Base-by-base conservation (phyloP, 2,329 filamentous ascomycete genomes). In the Shiraia bambusicola region DNA sequence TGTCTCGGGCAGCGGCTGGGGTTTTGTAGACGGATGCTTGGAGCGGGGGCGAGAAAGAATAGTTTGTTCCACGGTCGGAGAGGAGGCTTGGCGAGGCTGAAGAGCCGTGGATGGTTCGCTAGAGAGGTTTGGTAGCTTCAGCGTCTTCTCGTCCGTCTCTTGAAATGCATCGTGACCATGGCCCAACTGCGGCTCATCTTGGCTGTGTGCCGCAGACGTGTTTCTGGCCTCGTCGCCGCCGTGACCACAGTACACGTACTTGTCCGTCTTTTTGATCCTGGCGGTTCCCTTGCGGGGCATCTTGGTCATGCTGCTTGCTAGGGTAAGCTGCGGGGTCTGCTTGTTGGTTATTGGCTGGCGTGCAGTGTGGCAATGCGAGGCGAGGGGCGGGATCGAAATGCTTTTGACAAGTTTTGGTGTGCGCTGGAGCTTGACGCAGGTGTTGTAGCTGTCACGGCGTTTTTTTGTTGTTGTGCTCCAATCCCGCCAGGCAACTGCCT, bases 201-300 rank as follows among this genome's bases (percentile, higher is more conserved):
- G 14, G 28, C 29, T 40, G 9, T 25, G 13, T 2, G 15, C 4
- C 3, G 10, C 32, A 12, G 24, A 14, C 7, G 24, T 13, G 7
- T 35, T 34, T 16, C 30, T 37, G 28, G 27, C 14, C n/a, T 40
- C 40, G 2, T 57, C 42, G 32, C 41, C 19, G 26, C 48, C 42
- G 1, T 47, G 49, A 13, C 47, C 37, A 25, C 56, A 17, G 12
- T 33, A 48, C 6, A 47, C 38, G 27, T 56, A 50, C 34, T 42
- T 54, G 30, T 42, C 34, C n/a, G 31, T 33, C 43, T 55, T 53
- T 50, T 50, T 61, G 40, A 52, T 48, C 32, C 41, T 50, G 37
- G 59, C 59, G 32, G 49, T 42, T 37, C 61, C 61, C 40, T 50
- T 61, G 34, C 45, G 52, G 30, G 49, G 50, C 49, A 58, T 53